phyloP scores from a whole-genome alignment of 148 eudicot genomes.

The Heliamphora exappendiculata region DNA sequence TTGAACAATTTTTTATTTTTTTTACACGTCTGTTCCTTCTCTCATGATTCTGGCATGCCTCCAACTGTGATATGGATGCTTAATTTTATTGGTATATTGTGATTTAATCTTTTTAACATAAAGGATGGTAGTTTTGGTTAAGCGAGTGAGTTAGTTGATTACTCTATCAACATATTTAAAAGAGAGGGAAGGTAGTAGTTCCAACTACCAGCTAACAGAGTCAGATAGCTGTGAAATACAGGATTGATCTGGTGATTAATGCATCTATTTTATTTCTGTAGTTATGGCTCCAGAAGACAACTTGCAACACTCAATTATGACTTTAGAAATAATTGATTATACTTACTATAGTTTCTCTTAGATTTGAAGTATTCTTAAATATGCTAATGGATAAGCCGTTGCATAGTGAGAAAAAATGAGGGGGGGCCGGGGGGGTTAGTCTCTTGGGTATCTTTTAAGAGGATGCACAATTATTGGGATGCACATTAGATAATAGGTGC shows the following conservation, averaged over 20 bases:
- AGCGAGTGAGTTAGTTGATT: neutral
- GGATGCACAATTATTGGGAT: neutral
- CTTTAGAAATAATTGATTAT: neutral
- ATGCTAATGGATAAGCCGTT: neutral
- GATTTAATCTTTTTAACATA: neutral
- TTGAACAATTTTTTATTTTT: neutral
- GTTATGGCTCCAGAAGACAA: slow-evolving; percentile 2
- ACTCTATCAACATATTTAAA: neutral
- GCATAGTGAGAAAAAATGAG: neutral
- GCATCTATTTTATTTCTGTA: neutral
- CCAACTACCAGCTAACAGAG: neutral
- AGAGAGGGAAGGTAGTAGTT: neutral
- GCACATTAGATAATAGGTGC: neutral
- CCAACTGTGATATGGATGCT: neutral
- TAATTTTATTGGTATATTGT: neutral
- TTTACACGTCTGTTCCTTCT: neutral
- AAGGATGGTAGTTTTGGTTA: neutral
- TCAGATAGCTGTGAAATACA: neutral
- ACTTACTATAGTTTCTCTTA: neutral
- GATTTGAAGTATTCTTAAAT: neutral
- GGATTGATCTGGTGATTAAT: neutral
- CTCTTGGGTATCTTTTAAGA: neutral
- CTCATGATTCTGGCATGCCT: neutral
- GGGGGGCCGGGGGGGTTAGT: neutral
- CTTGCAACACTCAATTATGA: neutral